These are phyloP conservation scores for Pestalotiopsis sp. DNA, from an alignment of 2,329 filamentous ascomycete genomes.

Conservation along the genomic window DNA sequence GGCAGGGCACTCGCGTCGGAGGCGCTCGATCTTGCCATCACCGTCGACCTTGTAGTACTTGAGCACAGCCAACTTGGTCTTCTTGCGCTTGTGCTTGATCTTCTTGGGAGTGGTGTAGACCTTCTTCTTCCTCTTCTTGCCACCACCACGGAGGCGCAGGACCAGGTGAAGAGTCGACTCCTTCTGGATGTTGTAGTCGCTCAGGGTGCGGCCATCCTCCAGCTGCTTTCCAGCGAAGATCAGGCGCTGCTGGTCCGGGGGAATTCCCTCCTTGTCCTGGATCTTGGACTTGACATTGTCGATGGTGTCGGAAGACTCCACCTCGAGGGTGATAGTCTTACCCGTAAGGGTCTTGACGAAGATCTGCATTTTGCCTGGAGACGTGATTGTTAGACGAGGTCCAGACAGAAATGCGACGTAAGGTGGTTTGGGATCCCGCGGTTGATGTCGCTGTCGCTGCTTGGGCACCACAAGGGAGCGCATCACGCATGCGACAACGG, in stretches of 20 bases:
- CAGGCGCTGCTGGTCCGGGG: conserved; percentile 97
- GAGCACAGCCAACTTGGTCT: conserved; percentile 99
- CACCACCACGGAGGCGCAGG: conserved; percentile 96
- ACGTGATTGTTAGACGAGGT: conserved; percentile 12
- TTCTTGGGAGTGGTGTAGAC: conserved; percentile 99
- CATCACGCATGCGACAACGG: background rate
- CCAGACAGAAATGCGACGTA: background rate
- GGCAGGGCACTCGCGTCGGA: conserved; percentile 94
- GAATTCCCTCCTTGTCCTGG: conserved; percentile 99
- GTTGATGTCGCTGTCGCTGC: background rate
- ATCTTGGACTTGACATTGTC: conserved; percentile 99
- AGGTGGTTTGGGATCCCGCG: background rate
- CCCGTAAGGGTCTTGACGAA: conserved; percentile 91
- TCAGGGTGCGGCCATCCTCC: conserved; percentile 97
- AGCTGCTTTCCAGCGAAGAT: conserved; percentile 99
- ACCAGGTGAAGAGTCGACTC: conserved; percentile 98
- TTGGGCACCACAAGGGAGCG: background rate
- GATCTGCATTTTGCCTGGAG: conserved; percentile 72
- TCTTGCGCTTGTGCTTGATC: conserved; percentile 99
- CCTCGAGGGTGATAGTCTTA: conserved; percentile 99
- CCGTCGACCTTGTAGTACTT: conserved; percentile 99
- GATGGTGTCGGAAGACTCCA: conserved; percentile 99
- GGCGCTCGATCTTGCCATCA: conserved; percentile 99
- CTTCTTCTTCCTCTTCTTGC: conserved; percentile 99
- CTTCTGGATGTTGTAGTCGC: conserved; percentile 99